Conservation (phyloP, 352 stramenopile species). For the Phytophthora syringae region DNA sequence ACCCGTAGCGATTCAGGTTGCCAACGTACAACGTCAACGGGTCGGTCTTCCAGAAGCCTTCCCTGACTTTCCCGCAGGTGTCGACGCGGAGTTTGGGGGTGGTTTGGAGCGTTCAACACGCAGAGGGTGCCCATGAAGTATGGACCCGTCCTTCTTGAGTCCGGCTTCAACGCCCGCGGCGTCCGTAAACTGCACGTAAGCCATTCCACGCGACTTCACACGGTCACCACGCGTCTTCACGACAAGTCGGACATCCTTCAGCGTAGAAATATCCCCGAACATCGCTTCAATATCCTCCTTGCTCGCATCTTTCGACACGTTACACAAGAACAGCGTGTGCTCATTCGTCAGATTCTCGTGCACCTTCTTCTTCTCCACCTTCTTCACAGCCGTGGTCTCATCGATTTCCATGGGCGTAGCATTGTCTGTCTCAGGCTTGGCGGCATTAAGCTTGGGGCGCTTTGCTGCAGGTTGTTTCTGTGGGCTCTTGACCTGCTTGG, state of each 20-base stretch:
- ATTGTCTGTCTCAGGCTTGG: neutral
- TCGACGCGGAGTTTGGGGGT: conserved; percentile 23
- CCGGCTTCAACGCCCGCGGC: conserved; percentile 46
- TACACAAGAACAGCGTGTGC: conserved; percentile 74
- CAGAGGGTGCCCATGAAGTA: conserved; percentile 49
- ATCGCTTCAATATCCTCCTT: conserved; percentile 58
- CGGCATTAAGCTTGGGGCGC: conserved; percentile 25
- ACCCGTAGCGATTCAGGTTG: conserved; percentile 41
- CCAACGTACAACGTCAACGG: conserved; percentile 69
- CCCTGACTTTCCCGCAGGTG: conserved; percentile 5
- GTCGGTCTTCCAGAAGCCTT: conserved; percentile 55
- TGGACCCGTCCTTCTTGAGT: conserved; percentile 36
- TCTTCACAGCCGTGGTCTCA: conserved; percentile 4
- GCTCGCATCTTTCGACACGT: conserved; percentile 64
- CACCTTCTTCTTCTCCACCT: conserved; percentile 36
- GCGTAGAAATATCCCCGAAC: conserved; percentile 50
- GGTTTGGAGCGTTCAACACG: conserved; percentile 64
- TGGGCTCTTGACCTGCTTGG: conserved; percentile 14
- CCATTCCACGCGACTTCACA: conserved; percentile 75
- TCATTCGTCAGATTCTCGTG: conserved; percentile 60
- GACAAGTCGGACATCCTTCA: conserved; percentile 70
- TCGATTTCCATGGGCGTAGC: conserved; percentile 5
- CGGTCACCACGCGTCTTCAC: conserved; percentile 66
- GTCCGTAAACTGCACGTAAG: conserved; percentile 72
- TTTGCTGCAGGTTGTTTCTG: conserved; percentile 27